Conservation (phyloP, 192 early-diverging fungal genomes). For the Coemansia guatemalensis region DNA sequence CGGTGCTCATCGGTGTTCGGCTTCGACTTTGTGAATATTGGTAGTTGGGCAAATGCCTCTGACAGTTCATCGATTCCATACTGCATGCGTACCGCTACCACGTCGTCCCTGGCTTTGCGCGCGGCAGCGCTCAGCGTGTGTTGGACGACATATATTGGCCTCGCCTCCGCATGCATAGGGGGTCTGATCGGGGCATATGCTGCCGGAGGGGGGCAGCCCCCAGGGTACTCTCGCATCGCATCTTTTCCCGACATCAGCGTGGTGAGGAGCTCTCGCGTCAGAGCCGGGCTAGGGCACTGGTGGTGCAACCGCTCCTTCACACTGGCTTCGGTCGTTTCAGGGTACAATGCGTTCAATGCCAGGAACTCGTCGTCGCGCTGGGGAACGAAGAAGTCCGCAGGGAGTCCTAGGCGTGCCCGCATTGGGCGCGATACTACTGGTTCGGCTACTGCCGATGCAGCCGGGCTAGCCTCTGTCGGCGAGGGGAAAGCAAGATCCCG, state of each 20-base stretch:
- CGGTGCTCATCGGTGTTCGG: constrained; percentile 7
- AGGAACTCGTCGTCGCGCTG: constrained; percentile 3
- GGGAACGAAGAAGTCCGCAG: background rate
- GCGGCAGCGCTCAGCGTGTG: constrained; percentile 14
- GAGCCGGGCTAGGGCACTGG: no score
- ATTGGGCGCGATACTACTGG: no score
- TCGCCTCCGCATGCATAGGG: constrained; percentile 7
- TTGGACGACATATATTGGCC: constrained; percentile 8
- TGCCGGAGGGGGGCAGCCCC: constrained; percentile 23
- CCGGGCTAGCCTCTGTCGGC: no score
- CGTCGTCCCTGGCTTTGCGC: background rate
- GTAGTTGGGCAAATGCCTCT: constrained; percentile 10
- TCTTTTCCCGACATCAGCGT: background rate
- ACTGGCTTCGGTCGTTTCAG: background rate
- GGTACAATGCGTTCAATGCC: constrained; percentile 1
- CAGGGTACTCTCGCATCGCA: constrained; percentile 14
- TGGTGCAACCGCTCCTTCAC: no score
- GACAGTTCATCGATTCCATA: constrained; percentile 27
- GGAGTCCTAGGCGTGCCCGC: constrained; percentile 1
- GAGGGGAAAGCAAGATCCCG: no score
- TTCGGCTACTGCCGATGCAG: no score
- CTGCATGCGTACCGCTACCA: background rate
- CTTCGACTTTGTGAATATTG: constrained; percentile 14
- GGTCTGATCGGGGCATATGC: constrained; percentile 14
- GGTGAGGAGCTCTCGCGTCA: no score